Evolutionary conservation across 176 grass and related monocot genomes (phyloP).

Genomic region (Eremochloa ophiuroides): DNA sequence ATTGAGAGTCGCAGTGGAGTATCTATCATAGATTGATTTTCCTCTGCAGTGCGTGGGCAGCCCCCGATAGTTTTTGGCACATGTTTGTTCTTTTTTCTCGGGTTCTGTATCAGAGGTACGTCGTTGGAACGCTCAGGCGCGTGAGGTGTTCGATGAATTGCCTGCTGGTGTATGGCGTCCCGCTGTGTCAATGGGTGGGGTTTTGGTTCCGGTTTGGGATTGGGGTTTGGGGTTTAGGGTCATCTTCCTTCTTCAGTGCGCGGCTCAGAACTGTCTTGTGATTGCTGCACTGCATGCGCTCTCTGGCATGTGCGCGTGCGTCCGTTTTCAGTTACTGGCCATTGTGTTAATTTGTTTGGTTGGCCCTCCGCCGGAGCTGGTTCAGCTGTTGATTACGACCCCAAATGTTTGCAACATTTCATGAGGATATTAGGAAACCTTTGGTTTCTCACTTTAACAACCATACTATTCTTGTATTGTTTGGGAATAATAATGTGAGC

Average conservation of each 20-base stretch:
- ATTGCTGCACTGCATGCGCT: not conserved
- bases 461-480: not conserved
- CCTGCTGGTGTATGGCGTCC: not conserved
- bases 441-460: not conserved
- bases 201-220: not conserved
- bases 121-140: not conserved
- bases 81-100: not conserved
- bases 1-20: too few relatives aligned
- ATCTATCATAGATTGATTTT: not conserved
- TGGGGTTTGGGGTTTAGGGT: not conserved
- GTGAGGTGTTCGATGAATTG: slow-evolving; percentile 35
- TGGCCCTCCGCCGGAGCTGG: not conserved
- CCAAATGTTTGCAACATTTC: not conserved
- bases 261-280: not conserved
- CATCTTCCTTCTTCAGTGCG: not conserved
- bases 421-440: not conserved
- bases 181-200: not conserved
- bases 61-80: too few relatives aligned
- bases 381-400: not conserved
- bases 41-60: not conserved
- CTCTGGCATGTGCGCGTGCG: not conserved
- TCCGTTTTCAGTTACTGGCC: not conserved
- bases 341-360: not conserved
- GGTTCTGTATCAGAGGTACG: not conserved
- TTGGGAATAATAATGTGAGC: not conserved